These are phyloP conservation scores for Oenanthe sinensis DNA, from an alignment of 129 eudicot genomes.

Conservation along the genomic window DNA sequence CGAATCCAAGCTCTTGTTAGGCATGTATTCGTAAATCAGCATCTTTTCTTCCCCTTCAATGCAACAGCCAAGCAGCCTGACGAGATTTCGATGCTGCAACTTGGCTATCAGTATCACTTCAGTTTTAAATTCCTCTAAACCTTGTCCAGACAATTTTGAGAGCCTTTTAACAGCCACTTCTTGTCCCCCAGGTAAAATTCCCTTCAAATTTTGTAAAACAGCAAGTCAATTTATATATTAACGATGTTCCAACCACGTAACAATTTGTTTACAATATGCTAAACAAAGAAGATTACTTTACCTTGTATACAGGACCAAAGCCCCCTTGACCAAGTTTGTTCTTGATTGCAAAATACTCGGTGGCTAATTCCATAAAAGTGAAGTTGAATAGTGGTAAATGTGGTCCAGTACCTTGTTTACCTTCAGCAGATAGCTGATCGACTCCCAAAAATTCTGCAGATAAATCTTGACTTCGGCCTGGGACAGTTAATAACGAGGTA, in stretches of 20 bases:
- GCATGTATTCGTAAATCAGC: slow-evolving; percentile 49
- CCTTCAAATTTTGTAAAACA: slow-evolving; percentile 33
- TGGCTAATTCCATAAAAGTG: slow-evolving; percentile 35
- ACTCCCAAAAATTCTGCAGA: slow-evolving; percentile 25
- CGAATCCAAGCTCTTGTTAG: slow-evolving; percentile 39
- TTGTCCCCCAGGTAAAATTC: slow-evolving; percentile 44
- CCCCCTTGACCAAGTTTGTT: slow-evolving; percentile 89
- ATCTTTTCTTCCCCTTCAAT: slow-evolving; percentile 62
- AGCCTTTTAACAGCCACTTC: slow-evolving; percentile 75
- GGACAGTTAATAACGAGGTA: slow-evolving; percentile 13
- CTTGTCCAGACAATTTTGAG: slow-evolving; percentile 68
- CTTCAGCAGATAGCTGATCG: slow-evolving; percentile 24
- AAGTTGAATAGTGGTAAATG: slow-evolving; percentile 40
- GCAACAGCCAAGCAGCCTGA: slow-evolving; percentile 28
- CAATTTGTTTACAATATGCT: not conserved
- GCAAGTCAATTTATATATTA: not conserved
- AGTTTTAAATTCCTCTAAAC: slow-evolving; percentile 60
- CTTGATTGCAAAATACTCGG: slow-evolving; percentile 42
- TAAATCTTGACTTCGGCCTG: slow-evolving; percentile 27
- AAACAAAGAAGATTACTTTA: slow-evolving; percentile 7
- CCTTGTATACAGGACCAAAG: slow-evolving; percentile 86
- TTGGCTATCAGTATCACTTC: slow-evolving; percentile 64
- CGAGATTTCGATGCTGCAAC: slow-evolving; percentile 77
- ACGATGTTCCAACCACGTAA: not conserved
- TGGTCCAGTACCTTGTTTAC: slow-evolving; percentile 35